Evolutionary conservation across 2,329 filamentous ascomycete genomes (phyloP).

Genomic region (Cordyceps militaris): DNA sequence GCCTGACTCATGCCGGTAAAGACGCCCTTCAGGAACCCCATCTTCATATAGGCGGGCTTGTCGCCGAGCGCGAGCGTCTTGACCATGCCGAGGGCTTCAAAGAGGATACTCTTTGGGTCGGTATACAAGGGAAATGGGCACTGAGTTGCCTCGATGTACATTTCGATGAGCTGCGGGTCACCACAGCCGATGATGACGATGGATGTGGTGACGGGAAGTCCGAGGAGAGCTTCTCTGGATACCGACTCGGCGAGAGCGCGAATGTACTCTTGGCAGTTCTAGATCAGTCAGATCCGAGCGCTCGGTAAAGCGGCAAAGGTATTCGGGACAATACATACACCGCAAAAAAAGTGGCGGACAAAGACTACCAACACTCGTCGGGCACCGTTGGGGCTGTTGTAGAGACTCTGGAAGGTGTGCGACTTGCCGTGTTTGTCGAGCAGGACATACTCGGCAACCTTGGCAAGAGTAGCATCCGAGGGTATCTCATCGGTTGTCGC

Average conservation of each 20-base stretch:
- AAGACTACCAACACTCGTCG: constrained; percentile 63
- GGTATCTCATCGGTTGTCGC: constrained; percentile 50
- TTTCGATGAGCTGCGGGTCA: constrained; percentile 57
- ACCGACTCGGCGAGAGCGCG: constrained; percentile 54
- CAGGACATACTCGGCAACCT: constrained; percentile 49
- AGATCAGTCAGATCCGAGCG: not conserved
- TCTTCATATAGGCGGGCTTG: constrained; percentile 57
- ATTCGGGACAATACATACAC: constrained; percentile 43
- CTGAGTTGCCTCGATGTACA: constrained; percentile 55
- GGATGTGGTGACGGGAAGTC: constrained; percentile 49
- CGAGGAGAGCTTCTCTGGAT: constrained; percentile 41
- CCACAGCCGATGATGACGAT: constrained; percentile 69
- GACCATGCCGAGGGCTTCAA: constrained; percentile 61
- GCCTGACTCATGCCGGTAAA: constrained; percentile 50
- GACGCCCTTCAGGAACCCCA: constrained; percentile 43
- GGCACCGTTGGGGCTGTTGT: constrained; percentile 46
- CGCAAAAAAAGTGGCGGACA: constrained; percentile 74
- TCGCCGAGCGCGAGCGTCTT: constrained; percentile 53
- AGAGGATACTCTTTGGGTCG: constrained; percentile 62
- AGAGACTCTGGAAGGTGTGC: constrained; percentile 56
- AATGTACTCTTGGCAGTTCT: constrained; percentile 74
- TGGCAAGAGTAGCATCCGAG: constrained; percentile 38
- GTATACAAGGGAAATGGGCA: constrained; percentile 70
- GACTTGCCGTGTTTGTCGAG: constrained; percentile 55
- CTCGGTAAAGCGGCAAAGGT: not conserved